Evolutionary conservation across 1,284 basidiomycete genomes (phyloP).

Genomic region (Ceratobasidium sp.): DNA sequence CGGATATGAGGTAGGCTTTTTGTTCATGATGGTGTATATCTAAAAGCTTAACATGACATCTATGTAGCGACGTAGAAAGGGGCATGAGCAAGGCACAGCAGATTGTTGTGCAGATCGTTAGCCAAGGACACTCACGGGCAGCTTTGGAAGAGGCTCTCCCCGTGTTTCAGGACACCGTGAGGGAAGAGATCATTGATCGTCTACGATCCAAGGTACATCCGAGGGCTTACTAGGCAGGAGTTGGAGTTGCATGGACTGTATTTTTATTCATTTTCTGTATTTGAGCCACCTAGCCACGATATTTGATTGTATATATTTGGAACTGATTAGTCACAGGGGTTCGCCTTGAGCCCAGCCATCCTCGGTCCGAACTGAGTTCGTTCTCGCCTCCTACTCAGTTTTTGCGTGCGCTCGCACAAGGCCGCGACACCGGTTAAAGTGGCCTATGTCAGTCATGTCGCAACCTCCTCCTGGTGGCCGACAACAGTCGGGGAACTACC

Average conservation of each 20-base stretch:
- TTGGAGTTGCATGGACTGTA: neutral
- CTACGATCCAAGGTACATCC: neutral
- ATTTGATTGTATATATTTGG: constrained; percentile 19
- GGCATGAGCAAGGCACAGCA: neutral
- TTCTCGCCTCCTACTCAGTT: constrained; percentile 2
- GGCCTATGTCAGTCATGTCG: neutral
- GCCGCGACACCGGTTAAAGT: neutral
- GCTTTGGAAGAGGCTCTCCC: neutral
- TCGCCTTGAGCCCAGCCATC: constrained; percentile 21
- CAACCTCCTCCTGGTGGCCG: constrained; percentile 17
- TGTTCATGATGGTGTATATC: neutral
- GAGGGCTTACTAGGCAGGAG: neutral
- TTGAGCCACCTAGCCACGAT: constrained; percentile 17
- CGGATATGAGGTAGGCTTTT: neutral
- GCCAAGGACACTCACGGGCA: neutral
- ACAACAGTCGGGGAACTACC: constrained; percentile 33
- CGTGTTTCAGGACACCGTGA: neutral
- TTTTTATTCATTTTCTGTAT: constrained; percentile 2
- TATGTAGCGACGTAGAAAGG: constrained; percentile 5
- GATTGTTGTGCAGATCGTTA: neutral
- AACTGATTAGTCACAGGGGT: constrained; percentile 23
- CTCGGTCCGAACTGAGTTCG: constrained; percentile 2
- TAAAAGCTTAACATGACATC: neutral
- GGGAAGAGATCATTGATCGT: neutral
- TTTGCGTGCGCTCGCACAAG: neutral